These are phyloP conservation scores for Urochloa ruziziensis DNA, from an alignment of 176 grass and related monocot species.

Conservation along the genomic window DNA sequence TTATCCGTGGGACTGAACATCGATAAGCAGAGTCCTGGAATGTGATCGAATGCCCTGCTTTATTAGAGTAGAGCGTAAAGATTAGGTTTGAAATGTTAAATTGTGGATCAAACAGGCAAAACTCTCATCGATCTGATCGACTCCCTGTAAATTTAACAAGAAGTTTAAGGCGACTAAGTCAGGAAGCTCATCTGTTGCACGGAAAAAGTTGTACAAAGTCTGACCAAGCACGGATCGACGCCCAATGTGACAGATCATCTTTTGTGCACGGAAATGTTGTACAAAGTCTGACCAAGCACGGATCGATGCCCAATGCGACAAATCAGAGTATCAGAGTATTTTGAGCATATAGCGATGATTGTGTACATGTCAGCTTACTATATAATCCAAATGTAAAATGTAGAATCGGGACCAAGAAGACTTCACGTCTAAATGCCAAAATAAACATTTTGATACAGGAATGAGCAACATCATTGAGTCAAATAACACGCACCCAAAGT, in stretches of 20 bases:
- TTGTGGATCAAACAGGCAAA: background rate
- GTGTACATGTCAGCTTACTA: background rate
- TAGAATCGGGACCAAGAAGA: background rate
- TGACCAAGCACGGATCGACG: too few relatives aligned
- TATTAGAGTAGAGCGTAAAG: background rate
- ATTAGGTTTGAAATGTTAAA: background rate
- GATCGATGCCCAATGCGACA: background rate
- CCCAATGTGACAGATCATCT: background rate
- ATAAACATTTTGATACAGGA: background rate
- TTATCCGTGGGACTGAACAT: background rate
- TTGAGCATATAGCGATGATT: background rate
- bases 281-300: too few relatives aligned
- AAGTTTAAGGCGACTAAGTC: background rate
- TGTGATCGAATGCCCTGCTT: background rate
- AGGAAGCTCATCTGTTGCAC: background rate
- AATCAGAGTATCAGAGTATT: background rate
- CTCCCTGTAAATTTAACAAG: background rate
- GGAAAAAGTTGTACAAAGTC: background rate
- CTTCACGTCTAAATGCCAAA: background rate
- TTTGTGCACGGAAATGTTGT: background rate
- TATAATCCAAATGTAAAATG: conserved; percentile 5
- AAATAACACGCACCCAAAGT: background rate
- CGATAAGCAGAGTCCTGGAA: background rate
- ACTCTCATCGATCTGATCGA: background rate
- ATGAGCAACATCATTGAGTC: background rate